Conservation (phyloP, 2,329 filamentous ascomycete species). For the Aspergillus sp. region DNA sequence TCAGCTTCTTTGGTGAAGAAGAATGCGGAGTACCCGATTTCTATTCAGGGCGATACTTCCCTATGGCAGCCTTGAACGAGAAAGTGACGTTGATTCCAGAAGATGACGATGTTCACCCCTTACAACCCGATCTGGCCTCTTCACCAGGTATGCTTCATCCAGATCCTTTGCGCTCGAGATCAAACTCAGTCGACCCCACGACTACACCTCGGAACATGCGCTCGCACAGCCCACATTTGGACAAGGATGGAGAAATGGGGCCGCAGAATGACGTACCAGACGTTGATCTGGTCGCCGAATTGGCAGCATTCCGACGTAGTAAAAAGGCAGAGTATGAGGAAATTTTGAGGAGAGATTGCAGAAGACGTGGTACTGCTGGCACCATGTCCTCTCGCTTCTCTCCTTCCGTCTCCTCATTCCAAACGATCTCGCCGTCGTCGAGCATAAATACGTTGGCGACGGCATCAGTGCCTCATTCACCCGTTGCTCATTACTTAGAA, state of each 20-base stretch:
- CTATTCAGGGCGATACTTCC: constrained; percentile 48
- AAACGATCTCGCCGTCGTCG: constrained; percentile 18
- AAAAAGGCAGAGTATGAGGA: constrained; percentile 54
- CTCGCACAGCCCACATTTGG: not conserved
- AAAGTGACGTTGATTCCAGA: constrained; percentile 47
- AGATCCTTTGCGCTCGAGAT: not conserved
- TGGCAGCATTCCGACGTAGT: constrained; percentile 57
- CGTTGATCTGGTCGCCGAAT: constrained; percentile 56
- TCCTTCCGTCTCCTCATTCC: constrained; percentile 10
- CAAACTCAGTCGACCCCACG: constrained; percentile 2
- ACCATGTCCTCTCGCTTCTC: constrained; percentile 20
- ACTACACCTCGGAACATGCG: not conserved
- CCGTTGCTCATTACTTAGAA: constrained; percentile 49
- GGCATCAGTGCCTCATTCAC: constrained; percentile 22
- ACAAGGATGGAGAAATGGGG: not conserved
- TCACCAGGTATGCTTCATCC: constrained; percentile 16
- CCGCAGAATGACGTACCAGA: constrained; percentile 21
- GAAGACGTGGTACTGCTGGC: constrained; percentile 30
- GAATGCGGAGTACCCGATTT: constrained; percentile 55
- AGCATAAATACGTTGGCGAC: constrained; percentile 13
- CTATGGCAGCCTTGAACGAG: constrained; percentile 45
- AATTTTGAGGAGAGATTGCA: constrained; percentile 28
- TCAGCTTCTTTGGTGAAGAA: constrained; percentile 62
- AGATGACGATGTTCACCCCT: constrained; percentile 28
- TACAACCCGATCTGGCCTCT: constrained; percentile 17